Evolutionary conservation across 192 early-diverging fungal genomes (phyloP).

Genomic region (Coemansia sp.): DNA sequence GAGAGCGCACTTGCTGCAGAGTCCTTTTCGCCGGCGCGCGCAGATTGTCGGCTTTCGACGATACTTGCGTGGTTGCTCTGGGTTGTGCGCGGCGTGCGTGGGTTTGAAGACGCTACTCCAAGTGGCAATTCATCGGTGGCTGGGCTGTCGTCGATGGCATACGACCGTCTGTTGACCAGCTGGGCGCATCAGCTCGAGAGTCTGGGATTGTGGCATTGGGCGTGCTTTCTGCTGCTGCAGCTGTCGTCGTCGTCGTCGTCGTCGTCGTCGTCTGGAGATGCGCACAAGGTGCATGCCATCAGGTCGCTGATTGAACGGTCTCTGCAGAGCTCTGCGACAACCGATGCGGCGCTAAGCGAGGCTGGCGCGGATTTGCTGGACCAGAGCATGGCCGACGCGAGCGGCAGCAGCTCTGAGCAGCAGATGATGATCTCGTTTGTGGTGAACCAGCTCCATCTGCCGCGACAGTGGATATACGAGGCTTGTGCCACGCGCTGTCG

Average conservation of each 20-base stretch:
- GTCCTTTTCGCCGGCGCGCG: slow-evolving; percentile 57
- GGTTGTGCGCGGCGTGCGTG: slow-evolving; percentile 44
- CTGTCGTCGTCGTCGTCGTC: slow-evolving; percentile 43
- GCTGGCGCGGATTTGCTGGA: slow-evolving; percentile 12
- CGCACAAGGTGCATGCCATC: slow-evolving; percentile 54
- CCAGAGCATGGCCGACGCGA: not conserved
- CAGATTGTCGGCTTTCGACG: slow-evolving; percentile 72
- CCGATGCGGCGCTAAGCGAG: slow-evolving; percentile 5
- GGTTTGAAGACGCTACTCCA: slow-evolving; percentile 45
- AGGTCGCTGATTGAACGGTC: slow-evolving; percentile 36
- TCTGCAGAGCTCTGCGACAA: slow-evolving; percentile 22
- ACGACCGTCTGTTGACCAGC: slow-evolving; percentile 60
- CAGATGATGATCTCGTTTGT: slow-evolving; percentile 57
- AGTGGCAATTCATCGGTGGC: not conserved
- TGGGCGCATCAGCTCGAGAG: slow-evolving; percentile 72
- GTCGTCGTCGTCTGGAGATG: not conserved
- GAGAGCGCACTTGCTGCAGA: slow-evolving; percentile 63
- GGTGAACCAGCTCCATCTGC: slow-evolving; percentile 59
- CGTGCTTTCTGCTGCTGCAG: slow-evolving; percentile 73
- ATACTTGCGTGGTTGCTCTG: slow-evolving; percentile 61
- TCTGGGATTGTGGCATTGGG: slow-evolving; percentile 83
- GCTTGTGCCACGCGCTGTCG: slow-evolving; percentile 53
- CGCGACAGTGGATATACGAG: slow-evolving; percentile 58
- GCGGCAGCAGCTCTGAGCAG: slow-evolving; percentile 2
- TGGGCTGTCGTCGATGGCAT: slow-evolving; percentile 7